Evolutionary conservation across 1,284 basidiomycete genomes (phyloP).

Genomic region (Puccinia horiana): DNA sequence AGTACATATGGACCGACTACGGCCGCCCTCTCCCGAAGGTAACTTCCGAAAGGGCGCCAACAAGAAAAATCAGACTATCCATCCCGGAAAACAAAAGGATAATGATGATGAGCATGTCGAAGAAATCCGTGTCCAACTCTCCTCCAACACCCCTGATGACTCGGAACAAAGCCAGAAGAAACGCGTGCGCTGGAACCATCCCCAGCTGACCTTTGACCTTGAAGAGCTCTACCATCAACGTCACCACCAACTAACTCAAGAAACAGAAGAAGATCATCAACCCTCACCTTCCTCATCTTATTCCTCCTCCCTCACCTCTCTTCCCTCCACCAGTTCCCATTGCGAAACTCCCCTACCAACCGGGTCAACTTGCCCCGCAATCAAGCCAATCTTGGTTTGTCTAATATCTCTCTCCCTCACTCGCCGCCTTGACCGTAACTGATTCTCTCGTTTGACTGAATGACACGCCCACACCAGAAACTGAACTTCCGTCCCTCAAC

Average conservation of each 20-base stretch:
- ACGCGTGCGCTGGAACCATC: not conserved
- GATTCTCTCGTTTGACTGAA: not conserved
- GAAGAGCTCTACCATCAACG: not conserved
- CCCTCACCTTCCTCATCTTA: not conserved
- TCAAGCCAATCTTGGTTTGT: not conserved
- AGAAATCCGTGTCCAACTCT: not conserved
- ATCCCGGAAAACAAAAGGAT: not conserved
- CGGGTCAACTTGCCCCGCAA: not conserved
- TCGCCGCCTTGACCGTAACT: not conserved
- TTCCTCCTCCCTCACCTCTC: not conserved
- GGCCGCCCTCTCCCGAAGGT: slow-evolving; percentile 8
- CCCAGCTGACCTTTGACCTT: not conserved
- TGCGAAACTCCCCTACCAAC: not conserved
- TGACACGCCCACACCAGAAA: not conserved
- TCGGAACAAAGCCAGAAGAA: not conserved
- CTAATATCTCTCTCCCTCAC: not conserved
- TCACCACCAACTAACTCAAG: not conserved
- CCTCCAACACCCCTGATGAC: not conserved
- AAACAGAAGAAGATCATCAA: not conserved
- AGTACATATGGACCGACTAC: not conserved
- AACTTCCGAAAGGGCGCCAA: not conserved
- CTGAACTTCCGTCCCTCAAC: not conserved
- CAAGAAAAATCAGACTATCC: not conserved
- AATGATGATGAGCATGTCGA: not conserved
- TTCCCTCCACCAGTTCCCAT: not conserved